phyloP scores from a whole-genome alignment of 805 yeast genomes.

The Starmerella potacharoeniae region DNA sequence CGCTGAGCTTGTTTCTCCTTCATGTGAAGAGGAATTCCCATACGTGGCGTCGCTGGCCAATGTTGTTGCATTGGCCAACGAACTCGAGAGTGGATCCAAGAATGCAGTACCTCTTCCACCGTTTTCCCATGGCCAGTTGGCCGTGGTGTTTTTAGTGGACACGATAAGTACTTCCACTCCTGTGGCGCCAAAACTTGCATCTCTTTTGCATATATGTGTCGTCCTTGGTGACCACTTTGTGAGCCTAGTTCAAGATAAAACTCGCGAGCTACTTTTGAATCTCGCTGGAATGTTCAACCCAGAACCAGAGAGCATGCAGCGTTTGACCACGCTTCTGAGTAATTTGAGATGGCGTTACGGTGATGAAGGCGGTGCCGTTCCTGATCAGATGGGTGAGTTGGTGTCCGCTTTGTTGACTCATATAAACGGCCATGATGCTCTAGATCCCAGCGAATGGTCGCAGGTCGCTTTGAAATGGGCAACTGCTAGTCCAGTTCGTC shows the following conservation, averaged over 20 bases:
- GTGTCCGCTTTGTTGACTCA: conserved; percentile 7
- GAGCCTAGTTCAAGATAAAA: conserved; percentile 72
- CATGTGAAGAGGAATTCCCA: conserved; percentile 38
- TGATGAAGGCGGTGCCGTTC: conserved; percentile 33
- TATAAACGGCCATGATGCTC: conserved; percentile 26
- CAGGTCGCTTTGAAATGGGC: conserved; percentile 82
- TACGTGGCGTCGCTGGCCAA: conserved; percentile 64
- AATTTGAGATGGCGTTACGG: conserved; percentile 70
- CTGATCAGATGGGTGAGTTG: conserved; percentile 18
- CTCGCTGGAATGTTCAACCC: conserved; percentile 31
- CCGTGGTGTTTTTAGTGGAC: conserved; percentile 76
- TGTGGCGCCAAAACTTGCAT: conserved; percentile 49
- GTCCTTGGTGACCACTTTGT: conserved; percentile 82
- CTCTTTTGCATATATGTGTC: conserved; percentile 66
- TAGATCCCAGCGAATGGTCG: conserved; percentile 50
- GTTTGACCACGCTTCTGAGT: conserved; percentile 48
- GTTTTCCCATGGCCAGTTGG: conserved; percentile 77
- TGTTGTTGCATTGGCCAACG: conserved; percentile 45
- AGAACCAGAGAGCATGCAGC: conserved; percentile 36
- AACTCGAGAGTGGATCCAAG: conserved; percentile 22
- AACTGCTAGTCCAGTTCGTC: conserved; percentile 92
- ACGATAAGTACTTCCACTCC: conserved; percentile 54
- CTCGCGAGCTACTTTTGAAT: conserved; percentile 62
- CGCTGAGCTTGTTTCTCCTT: conserved; percentile 9
- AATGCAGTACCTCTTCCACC: conserved; percentile 35